Percentiles rank a stretch among this genome's conserved stretches.
Conservation (phyloP, 768 basidiomycete species). For the Boletus eberwhitei region DNA sequence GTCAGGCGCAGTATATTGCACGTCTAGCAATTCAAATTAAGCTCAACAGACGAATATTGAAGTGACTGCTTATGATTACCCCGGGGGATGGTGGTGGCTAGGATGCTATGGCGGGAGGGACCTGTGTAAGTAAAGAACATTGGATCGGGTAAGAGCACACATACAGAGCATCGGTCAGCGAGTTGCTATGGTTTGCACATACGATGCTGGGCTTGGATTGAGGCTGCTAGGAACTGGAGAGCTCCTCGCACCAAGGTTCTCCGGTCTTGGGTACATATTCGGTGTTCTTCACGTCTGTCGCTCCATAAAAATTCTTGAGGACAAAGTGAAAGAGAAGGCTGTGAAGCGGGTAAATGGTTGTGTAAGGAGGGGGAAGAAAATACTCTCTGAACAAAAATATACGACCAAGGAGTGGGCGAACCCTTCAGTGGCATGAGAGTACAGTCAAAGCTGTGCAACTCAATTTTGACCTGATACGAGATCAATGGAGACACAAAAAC, state of each 20-base stretch:
- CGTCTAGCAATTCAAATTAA: constrained; percentile 38
- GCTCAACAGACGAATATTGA: constrained; percentile 3
- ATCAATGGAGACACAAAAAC: constrained; percentile 74
- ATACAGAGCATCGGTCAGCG: constrained; percentile 82
- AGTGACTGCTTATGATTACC: constrained; percentile 36
- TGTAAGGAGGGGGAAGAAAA: neutral
- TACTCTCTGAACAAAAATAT: constrained; percentile 61
- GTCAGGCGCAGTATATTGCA: constrained; percentile 82
- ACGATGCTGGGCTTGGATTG: constrained; percentile 55
- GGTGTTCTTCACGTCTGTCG: constrained; percentile 79
- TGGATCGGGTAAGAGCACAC: constrained; percentile 19
- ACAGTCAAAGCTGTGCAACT: neutral
- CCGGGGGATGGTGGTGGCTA: constrained; percentile 72
- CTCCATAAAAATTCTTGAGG: constrained; percentile 87
- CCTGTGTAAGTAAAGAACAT: neutral
- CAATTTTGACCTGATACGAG: neutral
- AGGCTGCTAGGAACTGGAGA: neutral
- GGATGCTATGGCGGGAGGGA: constrained; percentile 42
- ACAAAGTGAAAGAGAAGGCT: constrained; percentile 78
- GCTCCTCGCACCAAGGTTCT: constrained; percentile 57
- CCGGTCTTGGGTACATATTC: constrained; percentile 71
- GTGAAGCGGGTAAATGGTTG: neutral
- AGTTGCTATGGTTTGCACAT: constrained; percentile 84
- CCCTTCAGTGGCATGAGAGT: constrained; percentile 32
- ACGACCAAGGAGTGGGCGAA: constrained; percentile 57